These are phyloP conservation scores for Calonectria montana DNA, from an alignment of 2,329 filamentous ascomycete species.

Conservation along the genomic window DNA sequence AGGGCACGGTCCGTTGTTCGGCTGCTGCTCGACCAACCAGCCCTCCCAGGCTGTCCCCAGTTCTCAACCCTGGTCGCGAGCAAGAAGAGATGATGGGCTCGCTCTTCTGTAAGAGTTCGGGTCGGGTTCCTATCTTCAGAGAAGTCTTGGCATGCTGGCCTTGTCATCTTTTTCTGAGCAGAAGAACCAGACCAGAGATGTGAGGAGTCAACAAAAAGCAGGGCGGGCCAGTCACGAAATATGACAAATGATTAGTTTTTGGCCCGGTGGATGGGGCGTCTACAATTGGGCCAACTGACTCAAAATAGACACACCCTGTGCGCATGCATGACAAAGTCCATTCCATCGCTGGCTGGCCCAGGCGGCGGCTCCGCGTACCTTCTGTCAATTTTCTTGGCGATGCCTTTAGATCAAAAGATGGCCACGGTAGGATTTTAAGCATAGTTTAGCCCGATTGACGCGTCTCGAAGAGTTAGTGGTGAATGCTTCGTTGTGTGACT, in stretches of 20 bases:
- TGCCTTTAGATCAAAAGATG: background rate
- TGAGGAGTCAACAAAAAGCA: too few species aligned
- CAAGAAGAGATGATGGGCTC: background rate
- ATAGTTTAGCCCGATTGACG: conserved; percentile 6
- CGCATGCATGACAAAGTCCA: background rate
- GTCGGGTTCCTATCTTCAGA: too few species aligned
- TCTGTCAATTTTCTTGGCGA: conserved; percentile 6
- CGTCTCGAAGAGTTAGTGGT: background rate
- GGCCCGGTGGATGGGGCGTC: background rate
- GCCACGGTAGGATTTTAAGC: conserved; percentile 5
- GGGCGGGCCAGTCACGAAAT: too few species aligned
- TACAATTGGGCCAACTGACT: background rate
- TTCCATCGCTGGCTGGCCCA: background rate
- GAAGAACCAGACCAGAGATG: background rate
- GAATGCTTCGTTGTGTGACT: background rate
- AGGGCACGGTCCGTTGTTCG: background rate
- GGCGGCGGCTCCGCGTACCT: background rate
- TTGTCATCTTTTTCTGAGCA: background rate
- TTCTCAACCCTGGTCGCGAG: background rate
- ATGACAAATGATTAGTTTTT: background rate
- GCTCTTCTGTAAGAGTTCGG: background rate
- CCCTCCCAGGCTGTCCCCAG: background rate
- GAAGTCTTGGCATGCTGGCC: background rate
- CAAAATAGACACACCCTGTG: background rate
- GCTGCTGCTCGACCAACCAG: background rate